Percentiles rank a stretch among this genome's conserved stretches.
These are phyloP conservation scores for Salix purpurea DNA, from an alignment of 345 rosid genomes.

Conservation along the genomic window DNA sequence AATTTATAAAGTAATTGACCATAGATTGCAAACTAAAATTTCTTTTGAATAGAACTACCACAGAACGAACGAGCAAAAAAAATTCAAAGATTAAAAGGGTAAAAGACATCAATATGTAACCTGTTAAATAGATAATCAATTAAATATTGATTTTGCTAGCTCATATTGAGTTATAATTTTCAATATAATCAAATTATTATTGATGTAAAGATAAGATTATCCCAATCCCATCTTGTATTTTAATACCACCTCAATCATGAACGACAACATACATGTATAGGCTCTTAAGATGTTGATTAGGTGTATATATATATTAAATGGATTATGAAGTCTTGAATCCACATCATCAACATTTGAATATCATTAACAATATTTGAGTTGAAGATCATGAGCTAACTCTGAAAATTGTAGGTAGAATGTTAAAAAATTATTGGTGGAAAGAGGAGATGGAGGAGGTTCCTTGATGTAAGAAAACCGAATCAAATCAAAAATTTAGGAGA, in stretches of 20 bases:
- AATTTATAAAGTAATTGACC: too few relatives aligned
- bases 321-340: neutral
- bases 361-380: neutral
- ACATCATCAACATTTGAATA: neutral
- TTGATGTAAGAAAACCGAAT: too few relatives aligned
- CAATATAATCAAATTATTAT: neutral
- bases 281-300: neutral
- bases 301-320: neutral
- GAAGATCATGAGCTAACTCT: too few relatives aligned
- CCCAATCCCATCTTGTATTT: neutral
- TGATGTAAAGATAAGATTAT: neutral
- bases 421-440: too few relatives aligned
- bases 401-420: too few relatives aligned
- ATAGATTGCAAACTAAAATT: too few relatives aligned
- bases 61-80: too few relatives aligned
- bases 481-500: too few relatives aligned
- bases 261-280: neutral
- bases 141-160: neutral
- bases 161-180: neutral
- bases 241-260: neutral
- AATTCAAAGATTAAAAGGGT: too few relatives aligned
- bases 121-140: neutral
- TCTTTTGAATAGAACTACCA: too few relatives aligned
- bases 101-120: neutral
- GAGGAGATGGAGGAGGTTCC: too few relatives aligned